Conservation (phyloP, 2,329 filamentous ascomycete genomes). For the Fusarium papillatum region DNA sequence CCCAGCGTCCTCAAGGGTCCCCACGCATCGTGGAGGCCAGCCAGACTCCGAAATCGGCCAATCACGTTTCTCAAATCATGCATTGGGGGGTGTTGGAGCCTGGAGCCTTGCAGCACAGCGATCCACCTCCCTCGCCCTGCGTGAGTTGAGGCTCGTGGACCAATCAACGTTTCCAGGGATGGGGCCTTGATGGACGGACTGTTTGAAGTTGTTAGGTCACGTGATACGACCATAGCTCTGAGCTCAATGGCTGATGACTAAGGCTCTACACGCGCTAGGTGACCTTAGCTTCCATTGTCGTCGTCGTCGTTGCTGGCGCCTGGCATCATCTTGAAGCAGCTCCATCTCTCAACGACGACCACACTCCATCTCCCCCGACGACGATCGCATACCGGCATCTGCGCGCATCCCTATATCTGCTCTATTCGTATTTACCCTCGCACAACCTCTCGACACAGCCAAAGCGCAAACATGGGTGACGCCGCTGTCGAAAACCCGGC, state of each 20-base stretch:
- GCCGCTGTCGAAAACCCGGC: constrained; percentile 86
- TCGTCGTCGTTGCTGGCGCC: constrained; percentile 48
- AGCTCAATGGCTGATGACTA: constrained; percentile 44
- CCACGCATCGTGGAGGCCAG: constrained; percentile 20
- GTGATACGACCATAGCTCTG: constrained; percentile 15
- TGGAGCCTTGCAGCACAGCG: constrained; percentile 23
- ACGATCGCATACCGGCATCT: constrained; percentile 13
- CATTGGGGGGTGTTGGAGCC: constrained; percentile 30
- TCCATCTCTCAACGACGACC: constrained; percentile 38
- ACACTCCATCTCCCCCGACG: constrained; percentile 18
- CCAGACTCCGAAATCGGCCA: constrained; percentile 34
- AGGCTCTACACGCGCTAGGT: constrained; percentile 32
- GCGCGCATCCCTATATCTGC: constrained; percentile 3
- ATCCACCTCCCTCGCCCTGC: constrained; percentile 34
- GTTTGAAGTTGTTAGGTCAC: constrained; percentile 27
- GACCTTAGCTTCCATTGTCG: constrained; percentile 41
- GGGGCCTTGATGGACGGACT: background rate
- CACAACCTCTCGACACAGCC: constrained; percentile 1
- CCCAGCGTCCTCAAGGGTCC: constrained; percentile 35
- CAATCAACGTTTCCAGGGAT: constrained; percentile 31
- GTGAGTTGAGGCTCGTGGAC: constrained; percentile 4
- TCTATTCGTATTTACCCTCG: background rate
- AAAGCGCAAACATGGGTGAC: constrained; percentile 79
- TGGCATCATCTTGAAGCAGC: constrained; percentile 44
- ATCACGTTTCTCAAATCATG: constrained; percentile 23